Evolutionary conservation across 257 asterid genomes (phyloP).

Genomic region (Fraxinus excelsior): DNA sequence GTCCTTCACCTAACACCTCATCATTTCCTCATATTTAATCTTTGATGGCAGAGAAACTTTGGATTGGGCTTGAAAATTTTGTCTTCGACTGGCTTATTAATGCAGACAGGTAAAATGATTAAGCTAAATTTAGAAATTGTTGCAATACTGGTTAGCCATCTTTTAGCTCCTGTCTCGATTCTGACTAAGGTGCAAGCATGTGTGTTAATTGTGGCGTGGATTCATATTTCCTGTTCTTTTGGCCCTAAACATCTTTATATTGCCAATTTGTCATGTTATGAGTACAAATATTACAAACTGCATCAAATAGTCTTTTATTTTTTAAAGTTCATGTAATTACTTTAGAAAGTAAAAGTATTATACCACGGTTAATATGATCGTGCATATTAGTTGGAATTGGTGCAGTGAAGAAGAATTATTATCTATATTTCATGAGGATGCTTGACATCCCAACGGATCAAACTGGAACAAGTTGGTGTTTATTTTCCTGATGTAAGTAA

Average conservation of each 20-base stretch:
- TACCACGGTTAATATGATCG: conserved; percentile 3
- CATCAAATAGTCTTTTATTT: not conserved
- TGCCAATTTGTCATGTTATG: not conserved
- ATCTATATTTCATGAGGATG: conserved; percentile 12
- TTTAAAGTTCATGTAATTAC: not conserved
- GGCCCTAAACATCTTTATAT: not conserved
- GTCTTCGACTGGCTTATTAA: conserved; percentile 98
- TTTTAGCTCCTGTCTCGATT: conserved; percentile 13
- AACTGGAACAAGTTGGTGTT: conserved; percentile 14
- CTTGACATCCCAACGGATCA: not conserved
- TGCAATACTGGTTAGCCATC: conserved; percentile 20
- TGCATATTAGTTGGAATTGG: conserved; percentile 24
- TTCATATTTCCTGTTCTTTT: not conserved
- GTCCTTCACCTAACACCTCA: not conserved
- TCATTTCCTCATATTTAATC: conserved; percentile 27
- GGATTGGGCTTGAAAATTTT: conserved; percentile 99
- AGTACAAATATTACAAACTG: not conserved
- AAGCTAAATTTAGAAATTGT: conserved; percentile 24
- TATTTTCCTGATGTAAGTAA: conserved; percentile 17
- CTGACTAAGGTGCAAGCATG: conserved; percentile 25
- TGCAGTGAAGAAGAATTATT: conserved; percentile 9
- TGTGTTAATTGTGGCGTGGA: conserved; percentile 6
- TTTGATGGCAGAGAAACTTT: conserved; percentile 76
- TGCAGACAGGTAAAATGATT: conserved; percentile 81
- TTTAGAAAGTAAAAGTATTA: conserved; percentile 14